Percentiles rank a stretch among this genome's conserved stretches.
phyloP scores from a whole-genome alignment of 768 basidiomycete species.

The Suillus subluteus region DNA sequence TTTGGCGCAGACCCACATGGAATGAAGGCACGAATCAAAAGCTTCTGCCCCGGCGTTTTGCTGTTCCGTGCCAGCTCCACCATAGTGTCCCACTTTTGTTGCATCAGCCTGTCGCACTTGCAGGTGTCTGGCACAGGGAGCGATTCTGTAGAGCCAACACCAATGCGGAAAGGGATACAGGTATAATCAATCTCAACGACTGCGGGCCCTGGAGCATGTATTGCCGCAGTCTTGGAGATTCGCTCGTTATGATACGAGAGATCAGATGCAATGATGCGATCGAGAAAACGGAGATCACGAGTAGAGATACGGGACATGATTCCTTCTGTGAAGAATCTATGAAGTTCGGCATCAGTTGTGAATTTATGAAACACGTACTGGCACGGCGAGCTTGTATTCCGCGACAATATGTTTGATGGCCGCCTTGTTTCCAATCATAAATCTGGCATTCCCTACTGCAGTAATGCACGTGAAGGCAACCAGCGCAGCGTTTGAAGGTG shows the following conservation, averaged over 20 bases:
- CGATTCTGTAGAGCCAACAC: conserved; percentile 21
- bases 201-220: conserved; percentile 16
- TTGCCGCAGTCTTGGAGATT: conserved; percentile 19
- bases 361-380: conserved; percentile 18
- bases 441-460: conserved; percentile 36
- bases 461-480: conserved; percentile 34
- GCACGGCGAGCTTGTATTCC: conserved; percentile 31
- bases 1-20: conserved; percentile 28
- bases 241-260: conserved; percentile 20
- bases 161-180: conserved; percentile 19
- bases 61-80: conserved; percentile 28
- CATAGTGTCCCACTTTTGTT: conserved; percentile 31
- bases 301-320: conserved; percentile 24
- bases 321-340: conserved; percentile 20
- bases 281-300: conserved; percentile 28
- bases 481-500: conserved; percentile 30
- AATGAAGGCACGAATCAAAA: conserved; percentile 34
- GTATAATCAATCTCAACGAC: conserved; percentile 33
- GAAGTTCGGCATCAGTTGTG: neutral
- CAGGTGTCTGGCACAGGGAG: conserved; percentile 22
- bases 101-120: conserved; percentile 24
- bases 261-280: conserved; percentile 26
- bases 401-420: conserved; percentile 28
- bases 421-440: conserved; percentile 33
- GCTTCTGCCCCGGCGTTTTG: conserved; percentile 21